Conservation (phyloP, 306 rosid genomes). For the Acacia confusa region DNA sequence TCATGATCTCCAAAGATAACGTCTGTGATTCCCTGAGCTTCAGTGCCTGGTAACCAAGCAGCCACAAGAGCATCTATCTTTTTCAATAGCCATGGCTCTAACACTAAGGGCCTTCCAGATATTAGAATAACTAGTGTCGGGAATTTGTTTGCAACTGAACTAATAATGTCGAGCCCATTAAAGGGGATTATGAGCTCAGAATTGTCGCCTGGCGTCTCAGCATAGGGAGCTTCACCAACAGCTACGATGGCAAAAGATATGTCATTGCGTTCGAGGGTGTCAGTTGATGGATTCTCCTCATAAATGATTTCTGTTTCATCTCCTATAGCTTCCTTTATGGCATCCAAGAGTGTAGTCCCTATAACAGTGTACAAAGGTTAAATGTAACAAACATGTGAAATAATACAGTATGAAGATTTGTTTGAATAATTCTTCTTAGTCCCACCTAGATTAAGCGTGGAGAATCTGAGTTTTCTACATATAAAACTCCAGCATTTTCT, state of each 20-base stretch:
- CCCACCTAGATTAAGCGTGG: too few relatives aligned
- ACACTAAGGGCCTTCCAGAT: constrained; percentile 77
- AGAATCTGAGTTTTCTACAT: too few relatives aligned
- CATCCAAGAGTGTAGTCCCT: constrained; percentile 88
- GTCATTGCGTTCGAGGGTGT: constrained; percentile 50
- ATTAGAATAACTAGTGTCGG: constrained; percentile 79
- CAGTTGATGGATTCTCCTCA: constrained; percentile 50
- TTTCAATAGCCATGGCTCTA: constrained; percentile 63
- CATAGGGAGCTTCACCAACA: constrained; percentile 80
- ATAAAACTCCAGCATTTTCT: too few relatives aligned
- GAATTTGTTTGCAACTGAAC: constrained; percentile 60
- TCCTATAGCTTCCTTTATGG: constrained; percentile 64
- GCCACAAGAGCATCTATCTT: constrained; percentile 71
- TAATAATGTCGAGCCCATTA: constrained; percentile 53
- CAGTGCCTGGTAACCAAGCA: constrained; percentile 94
- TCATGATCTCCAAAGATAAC: constrained; percentile 73
- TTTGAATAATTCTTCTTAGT: too few relatives aligned
- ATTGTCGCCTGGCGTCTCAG: constrained; percentile 67
- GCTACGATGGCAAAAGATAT: constrained; percentile 72
- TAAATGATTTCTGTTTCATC: constrained; percentile 57
- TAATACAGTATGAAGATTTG: background rate
- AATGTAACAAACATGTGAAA: constrained; percentile 10
- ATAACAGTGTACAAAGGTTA: constrained; percentile 22
- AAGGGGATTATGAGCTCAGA: constrained; percentile 59
- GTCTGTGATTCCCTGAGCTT: constrained; percentile 79